Evolutionary conservation across 202 grass and related monocot genomes (phyloP), one percentile per base, ranked within the genome.

Genomic region (Digitaria exilis): DNA sequence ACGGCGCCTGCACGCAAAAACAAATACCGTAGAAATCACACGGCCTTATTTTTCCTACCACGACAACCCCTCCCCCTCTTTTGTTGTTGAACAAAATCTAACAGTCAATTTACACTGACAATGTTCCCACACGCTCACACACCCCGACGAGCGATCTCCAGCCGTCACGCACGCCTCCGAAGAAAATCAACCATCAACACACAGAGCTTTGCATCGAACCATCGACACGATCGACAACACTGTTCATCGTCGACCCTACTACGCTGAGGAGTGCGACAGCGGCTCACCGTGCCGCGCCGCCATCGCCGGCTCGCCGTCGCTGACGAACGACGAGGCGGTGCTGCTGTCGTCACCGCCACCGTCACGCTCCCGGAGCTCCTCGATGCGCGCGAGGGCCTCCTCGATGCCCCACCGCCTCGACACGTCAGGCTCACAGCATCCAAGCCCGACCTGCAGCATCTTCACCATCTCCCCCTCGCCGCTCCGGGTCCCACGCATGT

Each of bases 401-500:
- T 67, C 73, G 72, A 93, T 26, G 25, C 91, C 95, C 95, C 90
- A 93, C 1, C 92, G 81, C 8, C 39, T 65, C 2, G 42, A 69
- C 11, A 91, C 81, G 67, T 98, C 77, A 1, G 73, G 7, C 19
- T 98, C 95, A 63, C 95, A 95, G 84, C 95, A 98, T 3, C 67
- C 87, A 13, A 98, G 82, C 0, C 88, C 95, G 42, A 98, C 82
- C 84, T 88, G 82, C 79, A 98, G 84, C 57, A 98, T 72, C 82
- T 98, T 95, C 15, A 89, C 41, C 95, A 98, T 95, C 84, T 93
- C 92, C 5, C 84, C 90, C 76, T 93, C 90, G 5, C 28, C 82
- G 78, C 78, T 71, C 22, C 87, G n/a, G 2, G 88, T 84, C 14
- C 71, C 67, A 25, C 78, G 83, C 88, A 98, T 98, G 59, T 87